Evolutionary conservation across 2,329 filamentous ascomycete species (phyloP).

Genomic region (Botrytis medusae): DNA sequence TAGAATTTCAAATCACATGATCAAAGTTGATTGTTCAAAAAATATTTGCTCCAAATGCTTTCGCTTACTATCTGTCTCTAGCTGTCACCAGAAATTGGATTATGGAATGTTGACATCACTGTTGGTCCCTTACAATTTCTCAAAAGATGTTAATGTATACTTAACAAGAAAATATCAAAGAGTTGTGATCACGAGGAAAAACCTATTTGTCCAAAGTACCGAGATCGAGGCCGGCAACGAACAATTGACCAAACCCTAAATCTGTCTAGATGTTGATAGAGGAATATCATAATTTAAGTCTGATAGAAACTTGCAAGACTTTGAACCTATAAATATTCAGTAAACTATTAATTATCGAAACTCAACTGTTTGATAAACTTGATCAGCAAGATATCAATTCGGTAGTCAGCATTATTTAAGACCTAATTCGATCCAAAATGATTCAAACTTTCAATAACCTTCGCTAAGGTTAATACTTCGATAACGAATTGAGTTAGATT

Average conservation of each 20-base stretch:
- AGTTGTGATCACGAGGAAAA: background rate
- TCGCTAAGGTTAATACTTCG: background rate
- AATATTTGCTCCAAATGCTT: background rate
- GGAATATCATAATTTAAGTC: background rate
- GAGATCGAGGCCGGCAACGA: background rate
- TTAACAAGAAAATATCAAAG: background rate
- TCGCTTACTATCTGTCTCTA: background rate
- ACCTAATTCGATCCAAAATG: background rate
- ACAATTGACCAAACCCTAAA: background rate
- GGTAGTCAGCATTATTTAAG: background rate
- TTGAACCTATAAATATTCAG: background rate
- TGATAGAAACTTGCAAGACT: background rate
- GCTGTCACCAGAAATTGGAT: background rate
- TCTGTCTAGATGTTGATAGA: background rate
- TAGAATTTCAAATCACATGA: constrained; percentile 6
- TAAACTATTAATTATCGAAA: background rate
- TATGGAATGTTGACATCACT: background rate
- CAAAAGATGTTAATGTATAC: background rate
- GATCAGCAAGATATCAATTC: background rate
- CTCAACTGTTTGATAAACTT: background rate
- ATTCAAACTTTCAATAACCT: background rate
- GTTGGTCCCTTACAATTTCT: background rate
- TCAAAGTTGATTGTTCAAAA: too few species aligned
- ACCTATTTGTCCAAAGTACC: background rate
- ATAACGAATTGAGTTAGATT: background rate